Conservation (phyloP, 495 filamentous ascomycete genomes). For the Staphylotrichum tortipilum region DNA sequence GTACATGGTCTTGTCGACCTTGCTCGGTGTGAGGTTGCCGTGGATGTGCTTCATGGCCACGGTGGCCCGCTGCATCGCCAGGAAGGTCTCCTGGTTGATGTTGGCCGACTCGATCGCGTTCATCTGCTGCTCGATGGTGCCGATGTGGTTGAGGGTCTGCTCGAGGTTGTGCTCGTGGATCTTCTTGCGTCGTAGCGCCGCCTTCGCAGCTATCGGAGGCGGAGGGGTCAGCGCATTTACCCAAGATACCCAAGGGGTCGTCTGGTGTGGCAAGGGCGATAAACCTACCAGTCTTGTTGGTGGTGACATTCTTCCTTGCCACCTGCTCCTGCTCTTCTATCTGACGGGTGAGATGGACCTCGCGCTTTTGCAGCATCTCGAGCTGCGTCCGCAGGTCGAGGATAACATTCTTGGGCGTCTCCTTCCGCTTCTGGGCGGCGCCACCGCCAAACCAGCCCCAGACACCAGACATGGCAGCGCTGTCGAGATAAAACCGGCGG, state of each 20-base stretch:
- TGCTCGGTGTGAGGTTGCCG: slow-evolving; percentile 77
- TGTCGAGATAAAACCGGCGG: background rate
- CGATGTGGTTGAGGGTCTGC: slow-evolving; percentile 80
- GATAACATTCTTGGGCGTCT: slow-evolving; percentile 95
- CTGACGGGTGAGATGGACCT: slow-evolving; percentile 81
- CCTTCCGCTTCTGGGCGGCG: slow-evolving; percentile 73
- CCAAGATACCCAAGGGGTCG: too few relatives aligned
- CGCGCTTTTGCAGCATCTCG: slow-evolving; percentile 95
- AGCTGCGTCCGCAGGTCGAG: slow-evolving; percentile 78
- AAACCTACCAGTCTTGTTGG: slow-evolving; percentile 80
- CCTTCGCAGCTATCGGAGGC: slow-evolving; percentile 62
- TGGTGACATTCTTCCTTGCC: slow-evolving; percentile 80
- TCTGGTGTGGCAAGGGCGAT: background rate
- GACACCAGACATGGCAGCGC: slow-evolving; percentile 47
- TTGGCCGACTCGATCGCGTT: slow-evolving; percentile 96
- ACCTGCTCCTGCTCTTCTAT: slow-evolving; percentile 88
- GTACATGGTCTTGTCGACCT: slow-evolving; percentile 93
- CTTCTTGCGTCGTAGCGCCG: slow-evolving; percentile 93
- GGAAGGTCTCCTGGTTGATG: slow-evolving; percentile 93
- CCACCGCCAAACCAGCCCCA: slow-evolving; percentile 84
- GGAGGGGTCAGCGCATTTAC: too few relatives aligned
- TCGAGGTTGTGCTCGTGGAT: slow-evolving; percentile 80
- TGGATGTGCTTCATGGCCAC: slow-evolving; percentile 90
- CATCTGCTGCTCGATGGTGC: slow-evolving; percentile 89
- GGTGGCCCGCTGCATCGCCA: slow-evolving; percentile 85